Evolutionary conservation across 805 yeast species (phyloP).

Genomic region (Cyberlindnera bimundalis): DNA sequence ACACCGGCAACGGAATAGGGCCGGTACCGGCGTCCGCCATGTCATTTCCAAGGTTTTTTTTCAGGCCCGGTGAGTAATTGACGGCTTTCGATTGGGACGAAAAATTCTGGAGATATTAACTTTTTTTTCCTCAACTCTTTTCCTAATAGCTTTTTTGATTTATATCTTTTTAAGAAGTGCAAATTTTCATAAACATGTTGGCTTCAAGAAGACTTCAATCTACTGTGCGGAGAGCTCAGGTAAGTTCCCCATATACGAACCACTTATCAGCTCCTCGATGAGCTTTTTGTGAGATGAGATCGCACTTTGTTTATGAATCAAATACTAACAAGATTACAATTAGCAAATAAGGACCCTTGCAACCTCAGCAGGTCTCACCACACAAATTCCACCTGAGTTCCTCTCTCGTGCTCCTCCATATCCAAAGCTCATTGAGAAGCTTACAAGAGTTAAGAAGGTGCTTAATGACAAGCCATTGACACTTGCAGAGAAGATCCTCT

Average conservation of each 20-base stretch:
- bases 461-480: slow-evolving; percentile 77
- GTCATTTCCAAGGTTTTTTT: slow-evolving; percentile 3
- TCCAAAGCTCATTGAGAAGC: slow-evolving; percentile 62
- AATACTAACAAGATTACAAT: no score
- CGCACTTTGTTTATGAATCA: no score
- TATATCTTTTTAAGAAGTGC: background rate
- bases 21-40: slow-evolving; percentile 6
- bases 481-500: slow-evolving; percentile 89
- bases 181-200: slow-evolving; percentile 6
- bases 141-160: background rate
- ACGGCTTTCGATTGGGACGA: slow-evolving; percentile 14
- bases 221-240: slow-evolving; percentile 14
- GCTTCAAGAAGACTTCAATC: slow-evolving; percentile 11
- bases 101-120: slow-evolving; percentile 1
- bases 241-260: no score
- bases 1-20: no score
- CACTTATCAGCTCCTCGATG: no score
- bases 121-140: background rate
- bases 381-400: slow-evolving; percentile 50
- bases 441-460: slow-evolving; percentile 59
- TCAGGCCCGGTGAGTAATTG: slow-evolving; percentile 17
- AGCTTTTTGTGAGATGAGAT: slow-evolving; percentile 4
- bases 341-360: slow-evolving; percentile 22
- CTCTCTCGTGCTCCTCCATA: slow-evolving; percentile 85
- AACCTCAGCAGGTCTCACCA: slow-evolving; percentile 22